phyloP scores from a whole-genome alignment of 495 filamentous ascomycete species.

The Podospora fimiseda region DNA sequence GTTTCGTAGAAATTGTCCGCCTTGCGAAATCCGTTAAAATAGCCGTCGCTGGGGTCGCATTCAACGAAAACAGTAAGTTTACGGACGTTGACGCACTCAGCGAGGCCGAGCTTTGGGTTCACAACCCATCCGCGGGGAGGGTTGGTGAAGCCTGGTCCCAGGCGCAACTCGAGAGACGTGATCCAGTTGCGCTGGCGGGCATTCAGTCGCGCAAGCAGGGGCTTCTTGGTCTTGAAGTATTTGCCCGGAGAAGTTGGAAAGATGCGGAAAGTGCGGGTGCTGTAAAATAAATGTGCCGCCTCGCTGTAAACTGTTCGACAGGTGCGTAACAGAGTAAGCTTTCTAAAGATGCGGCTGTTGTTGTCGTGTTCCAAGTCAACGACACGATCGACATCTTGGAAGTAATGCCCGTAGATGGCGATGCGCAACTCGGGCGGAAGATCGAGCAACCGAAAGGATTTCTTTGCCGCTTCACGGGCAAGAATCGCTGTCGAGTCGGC shows the following conservation, averaged over 20 bases:
- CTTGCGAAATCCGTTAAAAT: slow-evolving; percentile 68
- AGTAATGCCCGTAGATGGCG: slow-evolving; percentile 60
- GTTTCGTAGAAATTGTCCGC: slow-evolving; percentile 66
- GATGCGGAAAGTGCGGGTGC: slow-evolving; percentile 66
- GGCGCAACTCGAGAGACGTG: slow-evolving; percentile 64
- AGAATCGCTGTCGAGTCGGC: slow-evolving; percentile 9
- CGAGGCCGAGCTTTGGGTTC: slow-evolving; percentile 56
- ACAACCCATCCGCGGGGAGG: slow-evolving; percentile 71
- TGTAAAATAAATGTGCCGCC: slow-evolving; percentile 68
- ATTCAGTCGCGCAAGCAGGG: slow-evolving; percentile 60
- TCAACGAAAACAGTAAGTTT: slow-evolving; percentile 71
- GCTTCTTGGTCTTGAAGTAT: slow-evolving; percentile 55
- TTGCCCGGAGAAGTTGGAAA: slow-evolving; percentile 68
- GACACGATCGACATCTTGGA: slow-evolving; percentile 45
- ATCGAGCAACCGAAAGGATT: slow-evolving; percentile 67
- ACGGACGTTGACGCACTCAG: slow-evolving; percentile 54
- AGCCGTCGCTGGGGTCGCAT: slow-evolving; percentile 64
- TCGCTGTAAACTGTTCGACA: slow-evolving; percentile 63
- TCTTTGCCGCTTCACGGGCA: slow-evolving; percentile 17
- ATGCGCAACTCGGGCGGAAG: slow-evolving; percentile 72
- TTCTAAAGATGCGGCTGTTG: slow-evolving; percentile 48
- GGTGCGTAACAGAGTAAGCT: slow-evolving; percentile 55
- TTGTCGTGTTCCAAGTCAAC: slow-evolving; percentile 69
- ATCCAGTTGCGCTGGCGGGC: slow-evolving; percentile 58
- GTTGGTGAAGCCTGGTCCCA: slow-evolving; percentile 74